Base-by-base conservation (phyloP, 495 filamentous ascomycete species). In the Aspergillus hancockii region DNA sequence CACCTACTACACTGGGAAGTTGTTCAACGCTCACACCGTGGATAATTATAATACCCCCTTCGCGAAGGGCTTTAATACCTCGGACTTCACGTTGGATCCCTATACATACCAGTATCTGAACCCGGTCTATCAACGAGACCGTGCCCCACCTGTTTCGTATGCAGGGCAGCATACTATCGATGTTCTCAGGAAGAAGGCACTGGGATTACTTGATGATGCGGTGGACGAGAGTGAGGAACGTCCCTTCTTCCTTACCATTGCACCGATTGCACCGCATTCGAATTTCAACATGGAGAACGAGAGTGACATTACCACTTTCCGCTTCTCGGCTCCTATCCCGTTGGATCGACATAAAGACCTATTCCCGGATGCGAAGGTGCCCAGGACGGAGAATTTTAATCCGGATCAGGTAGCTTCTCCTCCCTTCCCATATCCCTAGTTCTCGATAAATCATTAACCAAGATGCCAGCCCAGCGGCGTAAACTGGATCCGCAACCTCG, bases 1-100 rank as follows among this genome's bases (percentile, higher is more conserved):
- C 58, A 88, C 85, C 1, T 86, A 84, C 66, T 87, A 86, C 67
- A 83, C 79, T 4, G 85, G 85, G 36, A 88, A 88, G 67, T 72
- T 88, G 0, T 83, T 85, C 65, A 88, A 88, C 63, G 75, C 71
- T 3, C 82, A 85, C 60, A 76, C 74, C 0, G 65, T 77, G 3
- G 61, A 76, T 13, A 84, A 83, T 59, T 85, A 84, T 65, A 25
- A 83, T 63, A 60, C 63, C 0, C 85, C 84, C 0, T 75, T 19
- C 14, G 41, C 16, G 6, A 14, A 18, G 14, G 38, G 38, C 38
- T 43, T 43, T 13, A 45, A 75, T 62, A 69, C 75, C 2, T 75
- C 70, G 8, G 85, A 82, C 9, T 87, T 59, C 25, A 55, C 86
- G 1, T 71, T 88, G 1, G 85, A 88, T 57, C 84, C 85, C 0